phyloP scores from a whole-genome alignment of 495 filamentous ascomycete species.

The Lepraria neglecta region DNA sequence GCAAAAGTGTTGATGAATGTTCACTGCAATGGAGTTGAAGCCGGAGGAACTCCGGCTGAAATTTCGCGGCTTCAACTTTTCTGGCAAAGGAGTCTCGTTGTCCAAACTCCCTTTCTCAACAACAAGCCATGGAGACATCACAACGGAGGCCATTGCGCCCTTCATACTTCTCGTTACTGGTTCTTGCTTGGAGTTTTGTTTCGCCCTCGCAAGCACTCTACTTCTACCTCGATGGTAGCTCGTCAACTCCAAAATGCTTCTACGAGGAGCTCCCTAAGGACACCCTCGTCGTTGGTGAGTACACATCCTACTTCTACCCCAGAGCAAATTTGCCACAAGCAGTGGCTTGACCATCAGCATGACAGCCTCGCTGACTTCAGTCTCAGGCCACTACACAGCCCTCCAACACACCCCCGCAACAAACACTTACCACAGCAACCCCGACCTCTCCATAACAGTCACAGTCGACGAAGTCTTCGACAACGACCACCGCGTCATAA shows the following conservation, averaged over 20 bases:
- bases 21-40: not conserved
- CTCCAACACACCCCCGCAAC: conserved; percentile 64
- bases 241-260: conserved; percentile 82
- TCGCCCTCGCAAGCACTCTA: conserved; percentile 73
- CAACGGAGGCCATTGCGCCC: conserved; percentile 8
- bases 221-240: conserved; percentile 86
- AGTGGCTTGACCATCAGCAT: not conserved
- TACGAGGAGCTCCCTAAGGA: conserved; percentile 98
- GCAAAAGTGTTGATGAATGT: not conserved
- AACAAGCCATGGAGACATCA: conserved; percentile 17
- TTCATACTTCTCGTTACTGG: not conserved
- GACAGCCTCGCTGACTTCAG: too few relatives aligned
- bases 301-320: conserved; percentile 16
- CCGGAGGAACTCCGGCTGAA: conserved; percentile 14
- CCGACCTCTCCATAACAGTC: conserved; percentile 73
- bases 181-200: conserved; percentile 34
- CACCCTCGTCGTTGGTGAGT: conserved; percentile 80
- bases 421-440: conserved; percentile 59
- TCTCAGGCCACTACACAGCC: conserved; percentile 70
- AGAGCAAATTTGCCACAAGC: not conserved
- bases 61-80: conserved; percentile 13
- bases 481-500: conserved; percentile 93
- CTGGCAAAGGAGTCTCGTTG: conserved; percentile 15
- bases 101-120: not conserved
- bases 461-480: conserved; percentile 96